Evolutionary conservation across 805 yeast species (phyloP).

Genomic region (Komagataella ulmi): DNA sequence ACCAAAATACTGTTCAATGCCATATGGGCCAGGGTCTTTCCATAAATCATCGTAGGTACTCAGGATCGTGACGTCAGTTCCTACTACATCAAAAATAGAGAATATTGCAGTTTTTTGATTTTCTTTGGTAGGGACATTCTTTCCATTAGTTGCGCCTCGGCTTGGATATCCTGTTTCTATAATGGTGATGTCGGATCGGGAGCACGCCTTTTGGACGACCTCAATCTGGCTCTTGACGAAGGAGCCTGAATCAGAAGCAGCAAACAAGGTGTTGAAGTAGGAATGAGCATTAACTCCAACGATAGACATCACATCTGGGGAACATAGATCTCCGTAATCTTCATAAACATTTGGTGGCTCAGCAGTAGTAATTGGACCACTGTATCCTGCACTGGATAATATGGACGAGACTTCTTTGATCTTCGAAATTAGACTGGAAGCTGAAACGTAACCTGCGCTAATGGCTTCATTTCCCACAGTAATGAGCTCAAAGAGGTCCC

Average conservation of each 20-base stretch:
- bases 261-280: constrained; percentile 53
- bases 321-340: constrained; percentile 55
- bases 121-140: constrained; percentile 51
- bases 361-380: constrained; percentile 67
- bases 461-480: constrained; percentile 88
- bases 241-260: constrained; percentile 58
- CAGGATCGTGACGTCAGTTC: constrained; percentile 54
- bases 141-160: constrained; percentile 57
- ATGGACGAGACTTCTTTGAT: constrained; percentile 47
- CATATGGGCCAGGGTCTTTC: constrained; percentile 76
- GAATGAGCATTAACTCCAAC: constrained; percentile 84
- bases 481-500: constrained; percentile 66
- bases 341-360: constrained; percentile 78
- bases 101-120: constrained; percentile 65
- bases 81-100: constrained; percentile 42
- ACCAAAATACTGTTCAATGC: constrained; percentile 84
- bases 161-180: constrained; percentile 91
- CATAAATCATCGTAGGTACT: constrained; percentile 78
- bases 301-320: constrained; percentile 56
- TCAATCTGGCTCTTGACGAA: constrained; percentile 54
- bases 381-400: constrained; percentile 58
- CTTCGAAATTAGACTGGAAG: constrained; percentile 47
- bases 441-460: constrained; percentile 45
- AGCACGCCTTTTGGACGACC: constrained; percentile 43
- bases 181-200: constrained; percentile 37